phyloP scores from a whole-genome alignment of 352 stramenopile genomes.

The Discostella stelligera region DNA sequence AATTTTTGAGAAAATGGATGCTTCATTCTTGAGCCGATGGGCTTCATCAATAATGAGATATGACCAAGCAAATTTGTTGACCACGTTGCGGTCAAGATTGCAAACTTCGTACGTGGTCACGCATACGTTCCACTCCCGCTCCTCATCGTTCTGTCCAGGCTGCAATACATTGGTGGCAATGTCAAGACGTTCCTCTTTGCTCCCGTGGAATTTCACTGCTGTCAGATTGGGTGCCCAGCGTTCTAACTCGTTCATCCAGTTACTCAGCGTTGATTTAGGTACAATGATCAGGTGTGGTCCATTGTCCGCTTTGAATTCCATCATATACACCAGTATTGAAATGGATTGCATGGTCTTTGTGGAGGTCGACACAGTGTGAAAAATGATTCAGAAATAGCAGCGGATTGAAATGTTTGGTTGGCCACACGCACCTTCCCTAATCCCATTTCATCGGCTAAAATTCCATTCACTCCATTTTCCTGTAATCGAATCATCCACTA shows the following conservation, averaged over 20 bases:
- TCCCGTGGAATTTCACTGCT: constrained; percentile 97
- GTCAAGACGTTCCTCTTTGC: constrained; percentile 89
- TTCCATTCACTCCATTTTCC: constrained; percentile 97
- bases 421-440: constrained; percentile 51
- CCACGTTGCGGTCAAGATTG: constrained; percentile 88
- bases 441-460: constrained; percentile 96
- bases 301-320: constrained; percentile 84
- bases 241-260: constrained; percentile 97
- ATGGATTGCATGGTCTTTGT: constrained; percentile 98
- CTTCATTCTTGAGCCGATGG: constrained; percentile 99
- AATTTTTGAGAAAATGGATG: constrained; percentile 85
- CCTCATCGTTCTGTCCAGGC: constrained; percentile 77
- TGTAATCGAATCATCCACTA: constrained; percentile 98
- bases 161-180: constrained; percentile 74
- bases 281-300: constrained; percentile 98
- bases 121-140: constrained; percentile 89
- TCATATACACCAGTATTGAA: constrained; percentile 96
- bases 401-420: neutral
- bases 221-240: constrained; percentile 94
- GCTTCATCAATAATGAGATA: constrained; percentile 99
- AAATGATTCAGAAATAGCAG: neutral
- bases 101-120: constrained; percentile 99
- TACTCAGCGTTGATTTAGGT: constrained; percentile 97
- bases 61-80: constrained; percentile 90
- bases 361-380: neutral